These are phyloP conservation scores for Sarcodon aspratus DNA, from an alignment of 768 basidiomycete species.

Conservation along the genomic window DNA sequence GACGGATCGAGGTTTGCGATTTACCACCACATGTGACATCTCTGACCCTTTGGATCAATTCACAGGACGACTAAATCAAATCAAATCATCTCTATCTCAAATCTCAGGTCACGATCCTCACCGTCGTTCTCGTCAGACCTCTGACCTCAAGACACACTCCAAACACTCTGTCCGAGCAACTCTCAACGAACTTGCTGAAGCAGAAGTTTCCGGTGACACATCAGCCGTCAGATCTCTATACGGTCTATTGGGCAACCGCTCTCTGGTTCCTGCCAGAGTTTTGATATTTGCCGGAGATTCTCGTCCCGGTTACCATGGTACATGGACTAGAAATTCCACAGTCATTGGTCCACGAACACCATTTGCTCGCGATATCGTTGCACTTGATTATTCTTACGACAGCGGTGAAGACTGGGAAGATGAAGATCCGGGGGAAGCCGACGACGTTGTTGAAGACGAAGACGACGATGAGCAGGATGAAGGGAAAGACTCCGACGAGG, in stretches of 20 bases:
- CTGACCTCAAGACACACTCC: constrained; percentile 18
- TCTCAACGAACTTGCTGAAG: constrained; percentile 59
- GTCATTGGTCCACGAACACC: constrained; percentile 78
- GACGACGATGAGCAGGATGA: constrained; percentile 61
- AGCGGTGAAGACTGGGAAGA: constrained; percentile 96
- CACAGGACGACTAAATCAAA: constrained; percentile 12
- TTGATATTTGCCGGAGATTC: constrained; percentile 77
- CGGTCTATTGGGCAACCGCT: constrained; percentile 47
- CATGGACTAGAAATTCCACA: constrained; percentile 79
- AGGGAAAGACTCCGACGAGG: constrained; percentile 64
- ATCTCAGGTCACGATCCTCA: too few relatives aligned
- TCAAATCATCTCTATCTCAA: constrained; percentile 7
- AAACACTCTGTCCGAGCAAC: constrained; percentile 34
- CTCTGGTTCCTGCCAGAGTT: constrained; percentile 61
- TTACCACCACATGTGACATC: neutral
- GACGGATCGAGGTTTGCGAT: constrained; percentile 28
- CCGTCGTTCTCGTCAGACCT: constrained; percentile 2
- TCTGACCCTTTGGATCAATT: neutral
- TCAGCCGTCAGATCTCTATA: constrained; percentile 56
- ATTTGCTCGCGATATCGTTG: constrained; percentile 63
- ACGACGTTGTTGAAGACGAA: constrained; percentile 52
- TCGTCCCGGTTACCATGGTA: constrained; percentile 90
- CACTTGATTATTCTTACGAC: constrained; percentile 86
- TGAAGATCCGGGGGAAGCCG: constrained; percentile 65
- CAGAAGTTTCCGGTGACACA: constrained; percentile 66